Evolutionary conservation across 805 yeast species (phyloP).

Genomic region (Wickerhamomyces hampshirensis): DNA sequence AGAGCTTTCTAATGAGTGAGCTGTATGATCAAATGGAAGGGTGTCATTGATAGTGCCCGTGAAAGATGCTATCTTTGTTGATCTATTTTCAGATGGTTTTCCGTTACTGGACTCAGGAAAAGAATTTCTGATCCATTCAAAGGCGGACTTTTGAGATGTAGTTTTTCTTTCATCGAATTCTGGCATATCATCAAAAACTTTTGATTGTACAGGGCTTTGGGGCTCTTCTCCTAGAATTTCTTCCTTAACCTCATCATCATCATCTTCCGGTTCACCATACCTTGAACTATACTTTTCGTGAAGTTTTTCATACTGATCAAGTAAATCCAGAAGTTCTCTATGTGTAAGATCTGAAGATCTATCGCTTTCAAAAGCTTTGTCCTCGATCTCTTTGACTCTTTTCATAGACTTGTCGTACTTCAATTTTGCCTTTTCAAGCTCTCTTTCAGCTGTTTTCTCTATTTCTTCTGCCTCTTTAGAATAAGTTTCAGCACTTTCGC

Average conservation of each 20-base stretch:
- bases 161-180: constrained; percentile 1
- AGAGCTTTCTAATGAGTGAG: no score
- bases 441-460: constrained; percentile 12
- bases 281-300: not conserved
- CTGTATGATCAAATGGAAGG: no score
- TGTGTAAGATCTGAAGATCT: constrained; percentile 7
- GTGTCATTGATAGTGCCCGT: no score
- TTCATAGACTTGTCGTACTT: constrained; percentile 11
- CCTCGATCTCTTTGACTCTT: constrained; percentile 1
- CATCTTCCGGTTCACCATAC: constrained; percentile 4
- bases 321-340: constrained; percentile 1
- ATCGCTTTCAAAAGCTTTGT: constrained; percentile 3
- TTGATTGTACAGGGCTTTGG: not conserved
- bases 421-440: constrained; percentile 14
- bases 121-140: constrained; percentile 1
- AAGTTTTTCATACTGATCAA: constrained; percentile 7
- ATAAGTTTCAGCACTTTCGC: constrained; percentile 3
- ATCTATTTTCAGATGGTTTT: not conserved
- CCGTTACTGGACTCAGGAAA: no score
- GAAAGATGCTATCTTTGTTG: constrained; percentile 1
- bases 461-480: constrained; percentile 8
- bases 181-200: not conserved
- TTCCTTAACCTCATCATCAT: constrained; percentile 3
- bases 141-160: constrained; percentile 1
- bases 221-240: constrained; percentile 1